Conservation (phyloP, 306 rosid species). For the Luffa aegyptiaca region DNA sequence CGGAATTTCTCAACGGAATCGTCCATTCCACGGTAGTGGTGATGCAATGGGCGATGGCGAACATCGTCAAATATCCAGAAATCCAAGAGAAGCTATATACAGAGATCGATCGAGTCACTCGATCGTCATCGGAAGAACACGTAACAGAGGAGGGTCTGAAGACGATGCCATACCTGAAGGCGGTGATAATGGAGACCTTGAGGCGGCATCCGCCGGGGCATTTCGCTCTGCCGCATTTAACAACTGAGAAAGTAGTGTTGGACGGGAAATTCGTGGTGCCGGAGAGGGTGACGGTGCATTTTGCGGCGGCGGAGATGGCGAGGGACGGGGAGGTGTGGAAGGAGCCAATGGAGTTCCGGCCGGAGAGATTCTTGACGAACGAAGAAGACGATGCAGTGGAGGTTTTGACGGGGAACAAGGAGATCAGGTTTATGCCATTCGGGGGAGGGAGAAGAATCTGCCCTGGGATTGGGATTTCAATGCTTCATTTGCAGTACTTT, state of each 20-base stretch:
- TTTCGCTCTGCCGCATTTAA: neutral
- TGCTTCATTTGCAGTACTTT: constrained; percentile 15
- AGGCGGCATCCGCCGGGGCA: constrained; percentile 14
- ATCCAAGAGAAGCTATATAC: constrained; percentile 5
- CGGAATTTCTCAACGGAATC: constrained; percentile 12
- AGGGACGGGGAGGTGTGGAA: constrained; percentile 7
- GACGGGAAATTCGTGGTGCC: constrained; percentile 6
- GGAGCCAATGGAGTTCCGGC: constrained; percentile 7
- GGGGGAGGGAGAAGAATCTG: constrained; percentile 20
- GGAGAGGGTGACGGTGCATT: neutral
- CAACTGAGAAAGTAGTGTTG: neutral
- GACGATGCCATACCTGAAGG: constrained; percentile 10
- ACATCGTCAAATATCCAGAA: constrained; percentile 9
- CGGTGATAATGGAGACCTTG: constrained; percentile 9
- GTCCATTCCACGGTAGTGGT: constrained; percentile 9
- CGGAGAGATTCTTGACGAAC: constrained; percentile 8
- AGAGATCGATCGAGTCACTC: neutral
- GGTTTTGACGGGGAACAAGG: neutral
- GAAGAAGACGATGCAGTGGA: neutral
- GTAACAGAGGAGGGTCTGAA: constrained; percentile 6
- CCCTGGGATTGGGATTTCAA: constrained; percentile 5
- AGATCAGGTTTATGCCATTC: constrained; percentile 9
- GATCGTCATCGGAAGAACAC: neutral
- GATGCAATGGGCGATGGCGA: constrained; percentile 12
- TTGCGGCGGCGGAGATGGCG: neutral